phyloP scores from a whole-genome alignment of 23 red algal genomes.

The Gracilaria gracilis region DNA sequence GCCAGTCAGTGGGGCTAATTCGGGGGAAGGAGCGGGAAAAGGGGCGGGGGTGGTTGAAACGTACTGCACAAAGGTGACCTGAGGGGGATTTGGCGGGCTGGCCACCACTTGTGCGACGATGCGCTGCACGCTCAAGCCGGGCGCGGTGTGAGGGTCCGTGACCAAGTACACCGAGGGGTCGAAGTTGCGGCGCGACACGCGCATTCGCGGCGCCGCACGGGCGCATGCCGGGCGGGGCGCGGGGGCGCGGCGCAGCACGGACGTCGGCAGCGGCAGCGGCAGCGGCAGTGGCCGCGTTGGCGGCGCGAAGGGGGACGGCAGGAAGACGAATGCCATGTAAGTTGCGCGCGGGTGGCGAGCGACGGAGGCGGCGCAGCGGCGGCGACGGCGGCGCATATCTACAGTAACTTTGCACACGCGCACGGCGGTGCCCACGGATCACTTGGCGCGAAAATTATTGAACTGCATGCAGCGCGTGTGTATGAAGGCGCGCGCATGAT shows the following conservation, averaged over 20 bases:
- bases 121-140: constrained; percentile 6
- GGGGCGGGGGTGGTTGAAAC: background rate
- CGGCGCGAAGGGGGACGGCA: background rate
- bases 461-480: background rate
- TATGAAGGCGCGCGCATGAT: constrained; percentile 11
- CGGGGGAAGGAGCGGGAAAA: background rate
- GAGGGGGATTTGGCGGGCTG: background rate
- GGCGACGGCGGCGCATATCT: too few species aligned
- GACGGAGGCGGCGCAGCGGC: too few species aligned
- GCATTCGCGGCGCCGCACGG: background rate
- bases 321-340: background rate
- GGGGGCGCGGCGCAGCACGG: background rate
- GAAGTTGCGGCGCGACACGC: constrained; percentile 34
- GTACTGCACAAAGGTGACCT: constrained; percentile 52
- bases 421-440: background rate
- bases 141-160: constrained; percentile 18
- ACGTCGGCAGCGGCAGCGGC: too few species aligned
- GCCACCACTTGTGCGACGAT: constrained; percentile 9
- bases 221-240: background rate
- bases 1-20: constrained; percentile 17
- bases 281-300: too few species aligned
- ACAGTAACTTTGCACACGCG: too few species aligned
- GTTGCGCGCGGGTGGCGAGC: too few species aligned
- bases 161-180: constrained; percentile 53
- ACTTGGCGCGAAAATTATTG: constrained; percentile 10